These are phyloP conservation scores for Leucoagaricus sp. DNA, from an alignment of 1,284 basidiomycete species.

Conservation along the genomic window DNA sequence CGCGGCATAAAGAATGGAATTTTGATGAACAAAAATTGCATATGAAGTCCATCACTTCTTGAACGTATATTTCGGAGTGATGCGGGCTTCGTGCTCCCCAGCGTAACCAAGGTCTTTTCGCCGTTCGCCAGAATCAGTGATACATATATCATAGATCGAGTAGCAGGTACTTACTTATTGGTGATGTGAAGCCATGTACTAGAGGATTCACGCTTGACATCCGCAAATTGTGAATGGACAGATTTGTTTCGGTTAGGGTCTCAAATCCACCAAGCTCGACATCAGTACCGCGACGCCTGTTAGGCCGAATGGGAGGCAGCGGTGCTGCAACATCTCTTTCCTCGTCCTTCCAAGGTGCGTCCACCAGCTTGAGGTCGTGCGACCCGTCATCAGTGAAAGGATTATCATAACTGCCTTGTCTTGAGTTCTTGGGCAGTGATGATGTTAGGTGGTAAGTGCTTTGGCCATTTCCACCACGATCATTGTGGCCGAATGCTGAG, in stretches of 20 bases:
- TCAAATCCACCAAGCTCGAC: slow-evolving; percentile 40
- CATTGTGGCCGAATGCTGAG: slow-evolving; percentile 8
- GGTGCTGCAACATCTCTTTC: slow-evolving; percentile 26
- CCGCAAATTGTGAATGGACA: slow-evolving; percentile 35
- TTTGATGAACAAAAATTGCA: neutral
- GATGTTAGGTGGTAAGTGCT: slow-evolving; percentile 34
- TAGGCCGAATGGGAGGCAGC: slow-evolving; percentile 37
- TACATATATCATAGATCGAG: slow-evolving; percentile 17
- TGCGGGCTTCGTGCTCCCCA: neutral
- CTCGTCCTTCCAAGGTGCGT: slow-evolving; percentile 25
- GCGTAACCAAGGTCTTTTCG: slow-evolving; percentile 4
- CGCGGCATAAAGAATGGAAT: neutral
- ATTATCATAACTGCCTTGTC: slow-evolving; percentile 21
- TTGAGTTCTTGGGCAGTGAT: slow-evolving; percentile 30
- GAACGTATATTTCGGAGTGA: slow-evolving; percentile 12
- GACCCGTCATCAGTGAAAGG: slow-evolving; percentile 17
- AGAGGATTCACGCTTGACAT: slow-evolving; percentile 39
- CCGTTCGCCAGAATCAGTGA: no score
- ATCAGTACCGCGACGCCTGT: slow-evolving; percentile 40
- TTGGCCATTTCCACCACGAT: slow-evolving; percentile 15
- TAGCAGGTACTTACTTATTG: slow-evolving; percentile 43
- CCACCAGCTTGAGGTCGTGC: slow-evolving; percentile 3
- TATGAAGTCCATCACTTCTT: neutral
- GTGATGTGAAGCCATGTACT: slow-evolving; percentile 51
- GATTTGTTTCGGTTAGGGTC: slow-evolving; percentile 35